A percentile compares a stretch with the other conserved stretches of the same genome.
phyloP scores from a whole-genome alignment of 2,329 filamentous ascomycete species.

The Graphium sp. region DNA sequence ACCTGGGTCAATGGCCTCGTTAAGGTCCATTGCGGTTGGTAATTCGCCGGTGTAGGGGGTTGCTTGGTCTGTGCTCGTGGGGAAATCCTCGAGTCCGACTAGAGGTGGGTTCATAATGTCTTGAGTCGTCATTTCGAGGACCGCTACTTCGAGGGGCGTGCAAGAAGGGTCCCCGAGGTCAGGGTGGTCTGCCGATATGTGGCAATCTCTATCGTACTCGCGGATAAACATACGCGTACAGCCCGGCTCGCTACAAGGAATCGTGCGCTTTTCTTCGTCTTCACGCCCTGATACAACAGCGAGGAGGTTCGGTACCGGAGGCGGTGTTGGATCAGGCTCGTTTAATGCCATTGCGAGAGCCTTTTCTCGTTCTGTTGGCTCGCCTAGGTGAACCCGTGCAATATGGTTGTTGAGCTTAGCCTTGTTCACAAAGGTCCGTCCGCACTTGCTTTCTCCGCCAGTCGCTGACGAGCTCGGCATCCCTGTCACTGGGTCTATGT shows the following conservation, averaged over 20 bases:
- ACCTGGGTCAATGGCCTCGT: too few species aligned
- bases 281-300: conserved; percentile 24
- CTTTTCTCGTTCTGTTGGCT: conserved; percentile 3
- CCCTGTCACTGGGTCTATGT: too few species aligned
- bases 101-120: too few species aligned
- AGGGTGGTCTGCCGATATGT: conserved; percentile 20
- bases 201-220: conserved; percentile 29
- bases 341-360: conserved; percentile 9
- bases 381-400: conserved; percentile 54
- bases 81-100: too few species aligned
- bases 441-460: conserved; percentile 43
- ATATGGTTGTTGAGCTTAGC: conserved; percentile 70
- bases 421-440: conserved; percentile 60
- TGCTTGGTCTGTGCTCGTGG: too few species aligned
- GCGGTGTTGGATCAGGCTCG: conserved; percentile 6
- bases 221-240: conserved; percentile 30
- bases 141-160: too few species aligned
- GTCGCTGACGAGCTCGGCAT: conserved; percentile 1
- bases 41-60: too few species aligned
- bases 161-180: too few species aligned
- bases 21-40: too few species aligned
- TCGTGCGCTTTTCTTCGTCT: conserved; percentile 20
- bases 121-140: too few species aligned
- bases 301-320: conserved; percentile 19
- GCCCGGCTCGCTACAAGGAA: conserved; percentile 22